A percentile compares a stretch with the other conserved stretches of the same genome.
These are phyloP conservation scores for Phalaenopsis equestris DNA, from an alignment of 106 monocot species.

Conservation along the genomic window DNA sequence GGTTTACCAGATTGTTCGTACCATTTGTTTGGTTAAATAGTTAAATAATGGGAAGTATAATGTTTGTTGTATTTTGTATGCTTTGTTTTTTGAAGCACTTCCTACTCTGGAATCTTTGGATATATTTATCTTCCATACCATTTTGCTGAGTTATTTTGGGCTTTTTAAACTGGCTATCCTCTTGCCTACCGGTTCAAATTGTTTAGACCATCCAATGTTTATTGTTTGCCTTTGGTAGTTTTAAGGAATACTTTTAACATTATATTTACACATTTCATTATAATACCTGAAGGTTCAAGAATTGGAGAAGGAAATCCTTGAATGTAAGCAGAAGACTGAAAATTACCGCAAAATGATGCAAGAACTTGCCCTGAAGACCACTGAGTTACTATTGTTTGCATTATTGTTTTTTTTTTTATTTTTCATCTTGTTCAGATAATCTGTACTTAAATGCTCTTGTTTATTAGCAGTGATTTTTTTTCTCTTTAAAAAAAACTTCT, in stretches of 20 bases:
- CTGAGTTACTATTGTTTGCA: conserved; percentile 20
- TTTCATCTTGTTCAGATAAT: neutral
- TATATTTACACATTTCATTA: neutral
- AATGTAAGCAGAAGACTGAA: conserved; percentile 69
- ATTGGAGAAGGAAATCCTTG: conserved; percentile 49
- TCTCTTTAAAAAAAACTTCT: neutral
- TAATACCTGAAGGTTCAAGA: conserved; percentile 31
- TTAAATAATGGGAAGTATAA: neutral
- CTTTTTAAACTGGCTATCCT: neutral
- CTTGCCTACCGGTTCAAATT: neutral
- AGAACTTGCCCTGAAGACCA: too few species aligned
- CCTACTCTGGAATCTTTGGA: neutral
- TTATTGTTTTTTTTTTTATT: neutral
- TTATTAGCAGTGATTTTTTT: neutral
- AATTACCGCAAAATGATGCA: conserved; percentile 72
- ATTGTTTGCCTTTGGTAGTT: neutral
- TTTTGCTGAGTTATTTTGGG: neutral
- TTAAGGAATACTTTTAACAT: neutral
- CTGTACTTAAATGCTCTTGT: neutral
- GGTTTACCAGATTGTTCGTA: neutral
- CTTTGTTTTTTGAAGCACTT: conserved; percentile 2
- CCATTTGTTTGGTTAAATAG: neutral
- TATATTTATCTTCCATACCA: neutral
- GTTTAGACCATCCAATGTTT: neutral
- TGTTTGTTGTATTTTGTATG: neutral